Evolutionary conservation across 2,329 filamentous ascomycete genomes (phyloP).

Genomic region (Phyllosticta capitalensis): DNA sequence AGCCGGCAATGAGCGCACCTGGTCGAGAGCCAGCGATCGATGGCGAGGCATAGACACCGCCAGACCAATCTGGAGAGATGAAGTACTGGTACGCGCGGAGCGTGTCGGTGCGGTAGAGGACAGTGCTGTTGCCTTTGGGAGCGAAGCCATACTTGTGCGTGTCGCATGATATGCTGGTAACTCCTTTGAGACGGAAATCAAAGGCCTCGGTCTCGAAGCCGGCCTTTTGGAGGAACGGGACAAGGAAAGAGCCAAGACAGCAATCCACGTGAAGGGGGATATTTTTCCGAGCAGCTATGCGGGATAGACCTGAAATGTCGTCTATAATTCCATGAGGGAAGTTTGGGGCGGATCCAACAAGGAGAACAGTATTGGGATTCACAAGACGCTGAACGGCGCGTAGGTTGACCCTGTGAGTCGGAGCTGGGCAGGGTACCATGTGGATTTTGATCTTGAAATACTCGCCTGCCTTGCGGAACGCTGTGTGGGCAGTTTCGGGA

Average conservation of each 20-base stretch:
- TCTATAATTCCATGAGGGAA: constrained; percentile 98
- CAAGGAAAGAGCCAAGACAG: constrained; percentile 90
- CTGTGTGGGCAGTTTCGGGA: constrained; percentile 87
- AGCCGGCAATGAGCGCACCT: constrained; percentile 87
- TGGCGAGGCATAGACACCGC: constrained; percentile 90
- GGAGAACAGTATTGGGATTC: constrained; percentile 86
- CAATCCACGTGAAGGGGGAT: constrained; percentile 94
- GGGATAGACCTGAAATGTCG: constrained; percentile 78
- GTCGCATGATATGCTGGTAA: constrained; percentile 91
- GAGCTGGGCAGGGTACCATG: constrained; percentile 76
- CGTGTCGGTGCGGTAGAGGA: constrained; percentile 74
- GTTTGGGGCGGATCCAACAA: constrained; percentile 93
- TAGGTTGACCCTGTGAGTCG: constrained; percentile 74
- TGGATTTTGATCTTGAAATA: constrained; percentile 98
- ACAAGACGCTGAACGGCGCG: constrained; percentile 71
- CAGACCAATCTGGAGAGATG: constrained; percentile 87
- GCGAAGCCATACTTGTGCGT: constrained; percentile 99
- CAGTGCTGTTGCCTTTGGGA: constrained; percentile 90
- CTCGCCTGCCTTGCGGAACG: constrained; percentile 86
- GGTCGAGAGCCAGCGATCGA: constrained; percentile 86
- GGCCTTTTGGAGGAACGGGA: constrained; percentile 86
- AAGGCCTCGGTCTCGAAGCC: constrained; percentile 83
- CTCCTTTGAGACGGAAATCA: constrained; percentile 88
- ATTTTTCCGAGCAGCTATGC: constrained; percentile 67
- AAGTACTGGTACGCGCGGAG: constrained; percentile 93